A percentile compares a stretch with the other conserved stretches of the same genome.
Evolutionary conservation across 1,284 basidiomycete species (phyloP).

Genomic region (Apiotrichum laibachii): DNA sequence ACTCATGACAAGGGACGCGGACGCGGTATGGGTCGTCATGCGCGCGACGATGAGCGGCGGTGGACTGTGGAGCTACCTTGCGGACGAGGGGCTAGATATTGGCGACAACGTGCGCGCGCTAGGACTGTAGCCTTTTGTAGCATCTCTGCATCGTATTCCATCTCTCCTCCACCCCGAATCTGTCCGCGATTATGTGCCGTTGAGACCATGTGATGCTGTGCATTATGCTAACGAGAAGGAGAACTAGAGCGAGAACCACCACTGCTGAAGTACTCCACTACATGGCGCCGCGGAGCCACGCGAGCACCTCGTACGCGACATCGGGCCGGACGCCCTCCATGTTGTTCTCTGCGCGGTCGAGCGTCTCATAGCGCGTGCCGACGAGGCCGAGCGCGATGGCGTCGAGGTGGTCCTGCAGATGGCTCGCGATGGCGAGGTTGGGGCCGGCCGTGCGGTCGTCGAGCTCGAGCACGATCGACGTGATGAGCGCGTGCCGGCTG

Average conservation of each 20-base stretch:
- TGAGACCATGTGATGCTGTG: too few relatives aligned
- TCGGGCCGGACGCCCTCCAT: conserved; percentile 17
- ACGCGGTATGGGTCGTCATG: conserved; percentile 77
- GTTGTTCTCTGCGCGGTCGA: conserved; percentile 39
- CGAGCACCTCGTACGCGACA: conserved; percentile 37
- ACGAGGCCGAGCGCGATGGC: conserved; percentile 36
- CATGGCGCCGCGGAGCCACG: conserved; percentile 46
- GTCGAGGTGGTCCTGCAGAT: conserved; percentile 34
- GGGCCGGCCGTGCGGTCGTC: neutral
- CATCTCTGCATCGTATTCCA: too few relatives aligned
- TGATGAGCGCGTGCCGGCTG: conserved; percentile 54
- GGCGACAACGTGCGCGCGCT: neutral
- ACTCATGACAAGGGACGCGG: conserved; percentile 63
- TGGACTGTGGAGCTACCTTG: conserved; percentile 34
- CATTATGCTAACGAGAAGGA: too few relatives aligned
- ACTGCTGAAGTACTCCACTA: conserved; percentile 6
- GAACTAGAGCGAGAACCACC: too few relatives aligned
- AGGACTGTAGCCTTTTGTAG: too few relatives aligned
- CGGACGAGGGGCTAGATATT: conserved; percentile 28
- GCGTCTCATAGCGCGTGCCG: conserved; percentile 46
- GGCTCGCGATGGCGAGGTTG: conserved; percentile 13
- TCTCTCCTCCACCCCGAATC: too few relatives aligned
- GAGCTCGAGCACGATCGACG: conserved; percentile 37
- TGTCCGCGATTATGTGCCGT: too few relatives aligned
- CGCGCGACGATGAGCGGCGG: conserved; percentile 54